Base-by-base conservation (phyloP, 169 alveolate species). In the Plasmodium fragile region DNA sequence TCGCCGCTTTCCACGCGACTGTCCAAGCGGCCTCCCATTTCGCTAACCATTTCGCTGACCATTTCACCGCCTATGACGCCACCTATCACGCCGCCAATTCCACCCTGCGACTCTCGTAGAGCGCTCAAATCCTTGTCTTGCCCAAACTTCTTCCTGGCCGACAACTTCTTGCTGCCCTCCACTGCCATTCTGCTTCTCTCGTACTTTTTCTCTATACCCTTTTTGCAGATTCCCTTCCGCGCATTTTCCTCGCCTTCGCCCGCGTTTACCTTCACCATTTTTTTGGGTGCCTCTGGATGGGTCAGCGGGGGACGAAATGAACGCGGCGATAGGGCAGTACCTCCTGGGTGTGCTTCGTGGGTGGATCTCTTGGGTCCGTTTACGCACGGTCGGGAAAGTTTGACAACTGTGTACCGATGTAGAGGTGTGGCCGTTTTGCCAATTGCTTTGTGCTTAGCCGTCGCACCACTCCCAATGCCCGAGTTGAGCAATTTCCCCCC, bases 171-270 rank as follows among this genome's bases (percentile, higher is more conserved):
- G 28, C 39, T 59, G 34, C 65, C 80, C 11, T 69, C 93, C 28
- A 52, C 75, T 3, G 10, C 36, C 41, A 53, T 73, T 28, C 80
- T 73, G 30, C 53, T 75, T 41, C 78, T 34, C 41, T 85, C 93
- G 69, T 85, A 85, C 28, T 85, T 73, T n/a, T 83, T 73, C 43
- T 85, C 93, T n/a, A 85, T 85, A 16, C 13, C 8, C 34, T 85
- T 85, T 55, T 75, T 77, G n/a, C 43, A 52, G 39, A 77, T 73
- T 53, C 77, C 5, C 43, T 85, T 85, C 25, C 70, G 22, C 11
- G 79, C 41, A 25, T 41, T 75, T 4, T 53, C 85, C 41, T 18
- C 52, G 25, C 70, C 65, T 28, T 72, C 77, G 72, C 59, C 59
- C 22, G 22, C 59, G 25, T 85, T 85, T n/a, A 52, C 18, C 65